Evolutionary conservation across 768 basidiomycete species (phyloP), one percentile per base, ranked within the genome.

Genomic region (Leucocoprinus birnbaumii): DNA sequence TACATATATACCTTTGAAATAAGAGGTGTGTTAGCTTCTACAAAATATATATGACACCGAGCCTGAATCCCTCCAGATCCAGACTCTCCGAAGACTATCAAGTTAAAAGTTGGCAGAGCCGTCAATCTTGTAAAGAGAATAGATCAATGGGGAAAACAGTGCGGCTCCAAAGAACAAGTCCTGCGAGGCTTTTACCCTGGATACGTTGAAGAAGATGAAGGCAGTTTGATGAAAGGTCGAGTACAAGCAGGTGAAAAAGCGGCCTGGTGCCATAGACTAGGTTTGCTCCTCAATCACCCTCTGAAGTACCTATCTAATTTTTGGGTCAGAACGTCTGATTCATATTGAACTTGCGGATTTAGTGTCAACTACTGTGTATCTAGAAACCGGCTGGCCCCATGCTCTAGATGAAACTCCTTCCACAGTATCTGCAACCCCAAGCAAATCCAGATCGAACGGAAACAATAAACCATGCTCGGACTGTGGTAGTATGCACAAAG

Each of bases 1-100:
- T 91, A 88, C 62, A 92, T 94, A 48, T 94, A 94, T 60, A 80
- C 83, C 0, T 93, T 86, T 65, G 87, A 92, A 66, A 87, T 93
- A 54, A 77, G 83, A 66, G 86, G 88, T 88, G 65, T 43, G 66
- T 60, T 46, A 25, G 18, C 22, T 7, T 26, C 5, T 42, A 14
- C 1, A 2, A 3, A 5, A 10, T 43, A 34, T 9, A 10, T 38
- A 38, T 5, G 38, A n/a, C 38, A 38, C 11, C 16, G 9, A 16
- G 2, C 9, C 46, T 16, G 25, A 19, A 43, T 5, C 45, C 22
- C 41, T 16, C 18, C 38, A 53, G 50, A 48, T 54, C 41, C 48
- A 16, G 51, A 10, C 19, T 47, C 47, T 42, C 25, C 67, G 1
- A 66, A 73, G 31, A 68, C 74, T 7, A 71, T 89, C 58, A 80